Percentiles rank a stretch among this genome's conserved stretches.
Conservation (phyloP, 768 basidiomycete species). For the Agrocybe praecox region DNA sequence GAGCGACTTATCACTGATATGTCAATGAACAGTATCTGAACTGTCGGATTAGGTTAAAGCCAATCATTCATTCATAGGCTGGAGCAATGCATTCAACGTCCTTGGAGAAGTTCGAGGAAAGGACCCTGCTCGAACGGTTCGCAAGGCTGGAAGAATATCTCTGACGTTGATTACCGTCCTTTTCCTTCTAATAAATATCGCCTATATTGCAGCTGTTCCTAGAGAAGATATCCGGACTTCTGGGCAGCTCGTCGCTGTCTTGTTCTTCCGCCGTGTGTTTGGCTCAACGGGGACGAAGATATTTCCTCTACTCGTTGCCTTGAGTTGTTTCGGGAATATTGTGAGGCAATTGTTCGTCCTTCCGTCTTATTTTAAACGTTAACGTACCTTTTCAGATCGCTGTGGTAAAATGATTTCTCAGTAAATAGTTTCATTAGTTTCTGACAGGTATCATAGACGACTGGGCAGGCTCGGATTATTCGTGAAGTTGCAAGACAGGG, state of each 20-base stretch:
- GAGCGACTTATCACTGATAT: background rate
- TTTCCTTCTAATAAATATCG: conserved; percentile 48
- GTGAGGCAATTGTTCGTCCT: conserved; percentile 21
- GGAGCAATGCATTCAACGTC: conserved; percentile 45
- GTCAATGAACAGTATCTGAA: too few relatives aligned
- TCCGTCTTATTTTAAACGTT: background rate
- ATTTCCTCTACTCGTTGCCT: conserved; percentile 32
- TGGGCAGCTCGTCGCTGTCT: conserved; percentile 34
- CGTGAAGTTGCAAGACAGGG: conserved; percentile 57
- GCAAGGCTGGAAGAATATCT: conserved; percentile 43
- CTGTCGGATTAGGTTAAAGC: conserved; percentile 28
- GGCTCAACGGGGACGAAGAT: conserved; percentile 27
- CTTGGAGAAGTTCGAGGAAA: conserved; percentile 41
- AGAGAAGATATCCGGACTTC: conserved; percentile 34
- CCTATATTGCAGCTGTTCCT: conserved; percentile 37
- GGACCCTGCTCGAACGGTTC: conserved; percentile 46
- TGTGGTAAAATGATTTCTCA: conserved; percentile 20
- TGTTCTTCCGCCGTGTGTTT: conserved; percentile 35
- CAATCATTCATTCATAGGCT: conserved; percentile 34
- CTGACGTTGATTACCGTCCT: conserved; percentile 41
- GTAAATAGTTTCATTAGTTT: background rate
- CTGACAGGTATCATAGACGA: conserved; percentile 17
- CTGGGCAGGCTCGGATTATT: conserved; percentile 43
- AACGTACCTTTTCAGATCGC: conserved; percentile 23
- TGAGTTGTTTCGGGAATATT: conserved; percentile 40